Evolutionary conservation across 805 yeast species (phyloP).

Genomic region (Yarrowia sp.): DNA sequence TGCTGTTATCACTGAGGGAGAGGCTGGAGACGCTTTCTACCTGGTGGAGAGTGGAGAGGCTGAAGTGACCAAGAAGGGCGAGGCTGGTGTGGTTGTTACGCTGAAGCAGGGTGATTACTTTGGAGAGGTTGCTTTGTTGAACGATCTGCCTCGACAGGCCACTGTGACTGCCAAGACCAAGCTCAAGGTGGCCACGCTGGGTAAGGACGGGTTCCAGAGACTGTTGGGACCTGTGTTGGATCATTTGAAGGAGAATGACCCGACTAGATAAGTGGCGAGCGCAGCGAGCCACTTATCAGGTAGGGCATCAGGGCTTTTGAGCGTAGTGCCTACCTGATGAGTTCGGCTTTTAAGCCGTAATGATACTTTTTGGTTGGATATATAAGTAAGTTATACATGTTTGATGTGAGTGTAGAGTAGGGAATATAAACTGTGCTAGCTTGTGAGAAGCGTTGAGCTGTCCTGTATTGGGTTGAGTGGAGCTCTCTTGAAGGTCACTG

Average conservation of each 20-base stretch:
- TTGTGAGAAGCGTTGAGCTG: too few species aligned
- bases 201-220: constrained; percentile 89
- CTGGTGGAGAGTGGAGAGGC: constrained; percentile 81
- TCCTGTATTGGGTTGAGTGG: too few species aligned
- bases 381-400: constrained; percentile 12
- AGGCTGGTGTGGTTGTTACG: constrained; percentile 54
- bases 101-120: constrained; percentile 85
- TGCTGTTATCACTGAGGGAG: constrained; percentile 81
- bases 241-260: constrained; percentile 81
- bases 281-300: neutral
- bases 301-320: too few species aligned
- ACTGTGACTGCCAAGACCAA: constrained; percentile 74
- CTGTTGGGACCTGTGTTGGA: constrained; percentile 92
- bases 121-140: constrained; percentile 91
- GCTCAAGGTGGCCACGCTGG: constrained; percentile 87
- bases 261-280: constrained; percentile 42
- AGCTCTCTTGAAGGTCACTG: too few species aligned
- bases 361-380: constrained; percentile 1
- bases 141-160: constrained; percentile 92
- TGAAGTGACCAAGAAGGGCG: constrained; percentile 60
- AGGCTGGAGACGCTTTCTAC: constrained; percentile 71
- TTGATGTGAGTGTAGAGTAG: neutral
- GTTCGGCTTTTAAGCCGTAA: too few species aligned
- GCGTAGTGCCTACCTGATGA: too few species aligned
- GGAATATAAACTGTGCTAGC: too few species aligned